Evolutionary conservation across 116 monocot species (phyloP).

Genomic region (Thalassia testudinum): DNA sequence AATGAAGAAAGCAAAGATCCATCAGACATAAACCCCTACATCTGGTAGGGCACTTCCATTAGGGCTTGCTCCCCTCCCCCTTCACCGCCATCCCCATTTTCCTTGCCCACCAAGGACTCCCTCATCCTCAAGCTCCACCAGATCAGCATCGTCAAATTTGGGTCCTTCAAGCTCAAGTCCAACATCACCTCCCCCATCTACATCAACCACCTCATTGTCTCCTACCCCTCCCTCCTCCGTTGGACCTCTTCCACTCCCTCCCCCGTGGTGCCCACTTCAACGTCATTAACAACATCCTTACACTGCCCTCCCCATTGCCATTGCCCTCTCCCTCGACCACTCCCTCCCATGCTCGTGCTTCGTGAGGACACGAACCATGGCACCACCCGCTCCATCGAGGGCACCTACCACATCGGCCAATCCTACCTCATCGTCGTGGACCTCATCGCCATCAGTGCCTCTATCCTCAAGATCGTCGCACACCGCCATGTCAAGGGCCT

Average conservation of each 20-base stretch:
- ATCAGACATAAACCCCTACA: too few relatives aligned
- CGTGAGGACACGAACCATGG: slow-evolving; percentile 57
- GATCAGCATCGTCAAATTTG: slow-evolving; percentile 77
- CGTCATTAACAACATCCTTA: slow-evolving; percentile 80
- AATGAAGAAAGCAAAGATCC: too few relatives aligned
- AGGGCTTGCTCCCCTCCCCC: too few relatives aligned
- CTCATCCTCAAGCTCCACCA: slow-evolving; percentile 68
- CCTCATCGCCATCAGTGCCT: slow-evolving; percentile 86
- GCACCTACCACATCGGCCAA: slow-evolving; percentile 46
- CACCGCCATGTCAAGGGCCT: slow-evolving; percentile 65
- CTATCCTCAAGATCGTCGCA: slow-evolving; percentile 79
- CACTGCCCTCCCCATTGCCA: slow-evolving; percentile 90
- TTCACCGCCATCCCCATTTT: too few relatives aligned
- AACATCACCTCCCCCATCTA: slow-evolving; percentile 93
- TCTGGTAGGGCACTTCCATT: too few relatives aligned
- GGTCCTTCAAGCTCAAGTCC: slow-evolving; percentile 85
- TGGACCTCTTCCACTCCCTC: slow-evolving; percentile 17
- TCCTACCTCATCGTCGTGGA: slow-evolving; percentile 72
- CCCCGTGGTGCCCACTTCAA: slow-evolving; percentile 25
- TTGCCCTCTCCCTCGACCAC: slow-evolving; percentile 47
- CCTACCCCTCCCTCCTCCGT: slow-evolving; percentile 49
- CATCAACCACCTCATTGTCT: slow-evolving; percentile 91
- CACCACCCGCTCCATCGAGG: slow-evolving; percentile 45
- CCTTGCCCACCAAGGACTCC: slow-evolving; percentile 55
- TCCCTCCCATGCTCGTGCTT: slow-evolving; percentile 84